Percentiles rank a stretch among this genome's conserved stretches.
Conservation (phyloP, 768 basidiomycete species). For the Strobilomyces echinocephalus region DNA sequence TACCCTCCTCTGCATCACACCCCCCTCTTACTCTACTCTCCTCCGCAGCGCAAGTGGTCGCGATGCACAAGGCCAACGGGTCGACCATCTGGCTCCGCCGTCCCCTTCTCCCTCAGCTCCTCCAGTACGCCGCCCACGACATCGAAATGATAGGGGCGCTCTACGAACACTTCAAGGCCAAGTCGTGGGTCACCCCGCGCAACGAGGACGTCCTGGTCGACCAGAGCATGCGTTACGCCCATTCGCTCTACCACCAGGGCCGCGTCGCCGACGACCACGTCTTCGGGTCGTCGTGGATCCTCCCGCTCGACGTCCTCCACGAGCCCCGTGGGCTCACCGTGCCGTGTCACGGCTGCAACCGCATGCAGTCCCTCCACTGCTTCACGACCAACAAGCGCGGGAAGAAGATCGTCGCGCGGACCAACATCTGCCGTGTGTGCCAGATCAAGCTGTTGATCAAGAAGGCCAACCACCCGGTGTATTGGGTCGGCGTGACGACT, state of each 20-base stretch:
- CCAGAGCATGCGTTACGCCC: slow-evolving; percentile 28
- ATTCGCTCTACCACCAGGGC: slow-evolving; percentile 27
- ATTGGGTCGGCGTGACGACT: slow-evolving; percentile 19
- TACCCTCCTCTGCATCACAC: not conserved
- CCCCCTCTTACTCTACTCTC: not conserved
- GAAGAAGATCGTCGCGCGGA: slow-evolving; percentile 20
- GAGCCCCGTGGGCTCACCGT: slow-evolving; percentile 25
- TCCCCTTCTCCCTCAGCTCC: slow-evolving; percentile 34
- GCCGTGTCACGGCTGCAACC: slow-evolving; percentile 23
- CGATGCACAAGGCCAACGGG: slow-evolving; percentile 32
- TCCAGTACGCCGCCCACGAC: slow-evolving; percentile 41
- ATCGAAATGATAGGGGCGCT: slow-evolving; percentile 36
- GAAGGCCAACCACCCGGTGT: slow-evolving; percentile 16
- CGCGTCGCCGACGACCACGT: slow-evolving; percentile 22
- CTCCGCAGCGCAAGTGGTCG: slow-evolving; percentile 31
- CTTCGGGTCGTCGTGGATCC: slow-evolving; percentile 19
- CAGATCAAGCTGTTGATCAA: slow-evolving; percentile 30
- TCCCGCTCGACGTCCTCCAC: slow-evolving; percentile 25
- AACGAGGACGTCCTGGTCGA: slow-evolving; percentile 15
- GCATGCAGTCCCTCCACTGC: slow-evolving; percentile 28
- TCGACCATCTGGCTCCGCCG: slow-evolving; percentile 33
- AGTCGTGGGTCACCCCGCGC: slow-evolving; percentile 19
- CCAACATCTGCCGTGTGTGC: slow-evolving; percentile 25
- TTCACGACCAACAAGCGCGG: slow-evolving; percentile 17
- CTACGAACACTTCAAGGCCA: slow-evolving; percentile 31